Evolutionary conservation across 345 rosid genomes (phyloP).

Genomic region (Syzygium aromaticum): DNA sequence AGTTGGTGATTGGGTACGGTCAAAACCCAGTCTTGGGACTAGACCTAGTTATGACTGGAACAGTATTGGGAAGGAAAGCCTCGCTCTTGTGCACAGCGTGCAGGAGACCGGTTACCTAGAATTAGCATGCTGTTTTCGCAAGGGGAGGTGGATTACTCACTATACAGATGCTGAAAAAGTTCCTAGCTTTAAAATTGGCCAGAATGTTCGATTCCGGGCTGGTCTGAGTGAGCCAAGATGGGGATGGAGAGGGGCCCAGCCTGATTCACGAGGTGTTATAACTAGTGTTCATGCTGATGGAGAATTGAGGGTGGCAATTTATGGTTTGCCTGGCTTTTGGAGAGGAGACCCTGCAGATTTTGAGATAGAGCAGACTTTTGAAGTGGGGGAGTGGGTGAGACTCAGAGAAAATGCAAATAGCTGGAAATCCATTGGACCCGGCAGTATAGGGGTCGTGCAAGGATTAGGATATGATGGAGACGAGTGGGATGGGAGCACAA

Average conservation of each 20-base stretch:
- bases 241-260: conserved; percentile 95
- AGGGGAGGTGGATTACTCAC: conserved; percentile 71
- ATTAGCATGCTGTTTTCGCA: conserved; percentile 90
- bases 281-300: conserved; percentile 91
- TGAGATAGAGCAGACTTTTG: conserved; percentile 64
- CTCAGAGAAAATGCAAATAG: conserved; percentile 41
- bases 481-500: conserved; percentile 74
- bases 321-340: conserved; percentile 79
- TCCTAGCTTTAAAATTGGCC: conserved; percentile 69
- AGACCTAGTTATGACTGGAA: conserved; percentile 98
- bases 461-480: conserved; percentile 79
- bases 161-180: conserved; percentile 85
- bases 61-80: conserved; percentile 71
- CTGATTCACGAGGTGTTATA: conserved; percentile 68
- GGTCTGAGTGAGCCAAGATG: conserved; percentile 85
- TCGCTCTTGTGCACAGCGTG: conserved; percentile 89
- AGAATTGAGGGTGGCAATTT: conserved; percentile 82
- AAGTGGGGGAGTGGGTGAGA: conserved; percentile 94
- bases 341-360: conserved; percentile 92
- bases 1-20: conserved; percentile 98
- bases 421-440: conserved; percentile 82
- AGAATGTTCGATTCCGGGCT: conserved; percentile 72
- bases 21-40: conserved; percentile 78
- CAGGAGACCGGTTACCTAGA: conserved; percentile 90
- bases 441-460: conserved; percentile 78